A percentile compares a stretch with the other conserved stretches of the same genome.
Evolutionary conservation across 352 stramenopile genomes (phyloP).

Genomic region (Elongisporangium undulatum): DNA sequence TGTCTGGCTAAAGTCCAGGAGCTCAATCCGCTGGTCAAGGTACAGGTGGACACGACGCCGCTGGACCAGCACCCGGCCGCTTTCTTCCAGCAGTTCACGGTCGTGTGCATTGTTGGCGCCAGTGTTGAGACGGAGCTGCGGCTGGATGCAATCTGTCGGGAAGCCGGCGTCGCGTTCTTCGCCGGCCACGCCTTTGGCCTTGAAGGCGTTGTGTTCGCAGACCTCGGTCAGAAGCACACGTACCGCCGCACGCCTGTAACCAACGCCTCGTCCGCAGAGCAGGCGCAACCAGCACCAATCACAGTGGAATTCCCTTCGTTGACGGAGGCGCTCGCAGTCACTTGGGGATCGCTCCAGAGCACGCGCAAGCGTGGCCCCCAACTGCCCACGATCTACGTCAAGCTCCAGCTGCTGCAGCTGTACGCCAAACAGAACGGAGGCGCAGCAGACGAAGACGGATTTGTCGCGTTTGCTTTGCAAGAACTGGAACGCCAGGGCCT

Average conservation of each 20-base stretch:
- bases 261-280: conserved; percentile 12
- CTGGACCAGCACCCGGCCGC: conserved; percentile 48
- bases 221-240: conserved; percentile 57
- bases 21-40: conserved; percentile 92
- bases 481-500: conserved; percentile 57
- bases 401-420: conserved; percentile 70
- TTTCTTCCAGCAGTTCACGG: conserved; percentile 85
- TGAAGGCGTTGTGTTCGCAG: conserved; percentile 71
- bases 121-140: conserved; percentile 40
- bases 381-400: conserved; percentile 72
- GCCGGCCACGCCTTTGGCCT: conserved; percentile 73
- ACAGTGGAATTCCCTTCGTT: conserved; percentile 59
- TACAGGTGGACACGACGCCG: conserved; percentile 70
- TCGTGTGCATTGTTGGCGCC: conserved; percentile 71
- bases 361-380: conserved; percentile 64
- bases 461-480: conserved; percentile 51
- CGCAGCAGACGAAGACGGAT: conserved; percentile 15
- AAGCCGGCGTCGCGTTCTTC: conserved; percentile 62
- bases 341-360: conserved; percentile 65
- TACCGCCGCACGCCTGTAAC: conserved; percentile 43
- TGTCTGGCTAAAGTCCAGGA: conserved; percentile 87
- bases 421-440: conserved; percentile 16
- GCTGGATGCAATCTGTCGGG: conserved; percentile 55
- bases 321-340: conserved; percentile 31
- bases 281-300: conserved; percentile 24